Conservation (phyloP, 164 flowering plant genomes). For the Tetrastigma voinierianum region DNA sequence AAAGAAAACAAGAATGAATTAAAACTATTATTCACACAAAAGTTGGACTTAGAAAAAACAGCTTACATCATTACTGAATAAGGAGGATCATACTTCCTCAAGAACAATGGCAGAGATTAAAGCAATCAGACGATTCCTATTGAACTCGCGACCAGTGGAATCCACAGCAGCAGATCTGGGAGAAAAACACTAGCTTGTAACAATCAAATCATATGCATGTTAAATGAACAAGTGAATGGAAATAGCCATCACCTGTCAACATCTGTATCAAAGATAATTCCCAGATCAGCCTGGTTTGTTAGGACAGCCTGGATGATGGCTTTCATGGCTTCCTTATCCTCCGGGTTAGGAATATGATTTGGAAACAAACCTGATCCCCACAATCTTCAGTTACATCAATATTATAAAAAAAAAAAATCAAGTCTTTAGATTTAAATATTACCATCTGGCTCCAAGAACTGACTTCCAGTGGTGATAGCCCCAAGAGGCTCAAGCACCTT, state of each 20-base stretch:
- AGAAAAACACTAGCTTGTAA: slow-evolving; percentile 12
- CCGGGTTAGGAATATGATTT: slow-evolving; percentile 97
- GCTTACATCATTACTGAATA: background rate
- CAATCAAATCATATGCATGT: background rate
- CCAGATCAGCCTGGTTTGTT: slow-evolving; percentile 86
- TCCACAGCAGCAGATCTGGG: slow-evolving; percentile 99
- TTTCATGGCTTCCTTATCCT: slow-evolving; percentile 93
- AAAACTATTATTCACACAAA: background rate
- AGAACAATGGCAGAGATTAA: slow-evolving; percentile 93
- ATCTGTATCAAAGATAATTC: slow-evolving; percentile 98
- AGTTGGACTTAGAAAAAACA: background rate
- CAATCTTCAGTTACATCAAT: background rate
- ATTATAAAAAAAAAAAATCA: background rate
- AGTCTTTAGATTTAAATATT: slow-evolving; percentile 15
- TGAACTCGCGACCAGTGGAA: slow-evolving; percentile 82
- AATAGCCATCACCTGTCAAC: slow-evolving; percentile 74
- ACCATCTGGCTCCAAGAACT: slow-evolving; percentile 98
- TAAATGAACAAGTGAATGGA: background rate
- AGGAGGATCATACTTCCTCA: slow-evolving; percentile 62
- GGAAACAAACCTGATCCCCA: slow-evolving; percentile 74
- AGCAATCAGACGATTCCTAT: slow-evolving; percentile 91
- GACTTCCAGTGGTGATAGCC: slow-evolving; percentile 88
- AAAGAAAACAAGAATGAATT: slow-evolving; percentile 16
- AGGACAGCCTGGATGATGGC: slow-evolving; percentile 91
- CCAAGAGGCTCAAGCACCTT: slow-evolving; percentile 96